Conservation (phyloP, 257 asterid species). For the Penstemon davidsonii region DNA sequence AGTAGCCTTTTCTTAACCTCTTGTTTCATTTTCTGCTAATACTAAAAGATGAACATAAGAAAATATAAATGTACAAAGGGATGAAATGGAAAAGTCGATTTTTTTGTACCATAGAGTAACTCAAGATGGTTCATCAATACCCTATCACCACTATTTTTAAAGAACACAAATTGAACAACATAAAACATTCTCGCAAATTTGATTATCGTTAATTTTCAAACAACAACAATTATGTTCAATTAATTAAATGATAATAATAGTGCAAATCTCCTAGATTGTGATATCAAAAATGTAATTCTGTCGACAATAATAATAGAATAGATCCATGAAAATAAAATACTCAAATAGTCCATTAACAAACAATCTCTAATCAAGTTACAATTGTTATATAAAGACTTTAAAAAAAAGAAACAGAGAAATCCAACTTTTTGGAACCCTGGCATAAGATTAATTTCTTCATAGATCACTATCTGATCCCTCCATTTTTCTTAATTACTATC, state of each 20-base stretch:
- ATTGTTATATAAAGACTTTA: constrained; percentile 16
- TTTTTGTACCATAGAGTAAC: no score
- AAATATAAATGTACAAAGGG: no score
- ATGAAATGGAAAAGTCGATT: no score
- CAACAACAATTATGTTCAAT: no score
- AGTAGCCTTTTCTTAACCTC: not conserved
- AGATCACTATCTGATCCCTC: constrained; percentile 23
- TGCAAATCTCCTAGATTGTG: not conserved
- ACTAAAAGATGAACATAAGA: no score
- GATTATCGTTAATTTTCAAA: no score
- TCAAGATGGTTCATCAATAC: no score
- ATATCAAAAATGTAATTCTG: not conserved
- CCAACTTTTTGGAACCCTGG: constrained; percentile 63
- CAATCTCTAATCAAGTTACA: constrained; percentile 36
- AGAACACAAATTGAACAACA: no score
- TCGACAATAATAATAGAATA: not conserved
- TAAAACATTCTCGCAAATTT: no score
- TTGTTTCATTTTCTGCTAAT: no score
- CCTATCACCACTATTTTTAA: no score
- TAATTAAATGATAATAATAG: no score
- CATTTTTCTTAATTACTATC: constrained; percentile 2
- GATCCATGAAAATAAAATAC: not conserved
- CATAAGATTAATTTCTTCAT: constrained; percentile 31
- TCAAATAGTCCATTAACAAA: not conserved
- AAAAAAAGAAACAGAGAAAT: constrained; percentile 20